These are phyloP conservation scores for Dianthus caryophyllus DNA, from an alignment of 148 eudicot genomes.

Conservation along the genomic window DNA sequence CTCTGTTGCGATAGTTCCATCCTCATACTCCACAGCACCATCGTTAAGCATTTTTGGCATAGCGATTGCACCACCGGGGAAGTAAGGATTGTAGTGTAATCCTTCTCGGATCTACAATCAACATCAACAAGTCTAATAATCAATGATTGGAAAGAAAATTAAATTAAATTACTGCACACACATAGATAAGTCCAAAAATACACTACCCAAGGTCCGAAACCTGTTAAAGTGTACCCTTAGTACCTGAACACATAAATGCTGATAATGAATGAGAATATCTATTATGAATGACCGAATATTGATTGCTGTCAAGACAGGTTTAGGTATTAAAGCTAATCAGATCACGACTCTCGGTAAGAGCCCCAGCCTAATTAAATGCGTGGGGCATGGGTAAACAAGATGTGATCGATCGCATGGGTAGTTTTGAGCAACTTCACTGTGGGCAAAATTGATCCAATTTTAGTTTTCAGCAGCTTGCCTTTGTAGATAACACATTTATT, in stretches of 20 bases:
- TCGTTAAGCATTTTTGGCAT: conserved; percentile 99
- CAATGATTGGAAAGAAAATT: neutral
- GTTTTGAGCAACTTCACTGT: neutral
- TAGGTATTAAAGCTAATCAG: neutral
- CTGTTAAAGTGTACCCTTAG: neutral
- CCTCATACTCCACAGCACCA: conserved; percentile 95
- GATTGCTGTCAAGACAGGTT: neutral
- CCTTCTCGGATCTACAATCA: conserved; percentile 74
- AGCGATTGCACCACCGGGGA: conserved; percentile 97
- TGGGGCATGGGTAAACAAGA: neutral
- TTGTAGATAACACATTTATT: too few species aligned
- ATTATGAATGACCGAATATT: neutral
- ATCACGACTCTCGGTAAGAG: neutral
- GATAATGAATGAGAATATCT: neutral
- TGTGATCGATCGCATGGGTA: neutral
- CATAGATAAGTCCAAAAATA: neutral
- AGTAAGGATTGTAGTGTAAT: conserved; percentile 88
- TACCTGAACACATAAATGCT: neutral
- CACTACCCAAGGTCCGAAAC: neutral
- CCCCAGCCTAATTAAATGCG: neutral
- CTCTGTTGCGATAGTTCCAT: conserved; percentile 93
- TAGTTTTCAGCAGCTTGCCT: neutral
- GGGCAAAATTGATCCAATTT: neutral
- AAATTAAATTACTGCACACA: neutral
- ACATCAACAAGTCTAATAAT: neutral